A percentile compares a stretch with the other conserved stretches of the same genome.
Evolutionary conservation across 2,329 filamentous ascomycete species (phyloP).

Genomic region (Lasiodiplodia theobromae): DNA sequence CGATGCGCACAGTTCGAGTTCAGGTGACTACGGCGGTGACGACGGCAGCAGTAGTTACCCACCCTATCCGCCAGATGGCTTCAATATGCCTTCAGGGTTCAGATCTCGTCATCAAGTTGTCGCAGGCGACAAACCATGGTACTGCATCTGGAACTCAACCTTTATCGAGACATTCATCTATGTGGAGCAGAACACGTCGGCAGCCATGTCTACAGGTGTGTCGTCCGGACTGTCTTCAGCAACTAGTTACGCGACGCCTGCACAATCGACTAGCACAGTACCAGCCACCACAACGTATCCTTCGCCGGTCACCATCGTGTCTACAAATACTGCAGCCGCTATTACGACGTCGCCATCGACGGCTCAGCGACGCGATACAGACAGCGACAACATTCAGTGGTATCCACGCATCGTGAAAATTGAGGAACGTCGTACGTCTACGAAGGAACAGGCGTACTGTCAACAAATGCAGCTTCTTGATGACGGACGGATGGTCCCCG

Average conservation of each 20-base stretch:
- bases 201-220: slow-evolving; percentile 38
- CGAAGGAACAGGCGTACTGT: slow-evolving; percentile 63
- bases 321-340: slow-evolving; percentile 32
- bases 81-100: slow-evolving; percentile 23
- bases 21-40: background rate
- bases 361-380: slow-evolving; percentile 20
- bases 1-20: background rate
- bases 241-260: slow-evolving; percentile 33
- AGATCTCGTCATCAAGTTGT: slow-evolving; percentile 53
- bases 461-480: slow-evolving; percentile 68
- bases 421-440: slow-evolving; percentile 65
- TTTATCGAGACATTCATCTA: slow-evolving; percentile 73
- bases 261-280: slow-evolving; percentile 13
- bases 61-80: background rate
- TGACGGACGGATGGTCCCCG: slow-evolving; percentile 52
- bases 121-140: slow-evolving; percentile 70
- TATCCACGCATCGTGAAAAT: slow-evolving; percentile 70
- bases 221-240: slow-evolving; percentile 33
- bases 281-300: slow-evolving; percentile 10
- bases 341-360: slow-evolving; percentile 1
- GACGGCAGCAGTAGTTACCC: background rate
- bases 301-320: slow-evolving; percentile 28
- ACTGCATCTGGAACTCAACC: slow-evolving; percentile 73
- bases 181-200: slow-evolving; percentile 59
- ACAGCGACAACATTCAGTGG: slow-evolving; percentile 31